Conservation (phyloP, 106 monocot genomes). For the Xerophyta viscosa region DNA sequence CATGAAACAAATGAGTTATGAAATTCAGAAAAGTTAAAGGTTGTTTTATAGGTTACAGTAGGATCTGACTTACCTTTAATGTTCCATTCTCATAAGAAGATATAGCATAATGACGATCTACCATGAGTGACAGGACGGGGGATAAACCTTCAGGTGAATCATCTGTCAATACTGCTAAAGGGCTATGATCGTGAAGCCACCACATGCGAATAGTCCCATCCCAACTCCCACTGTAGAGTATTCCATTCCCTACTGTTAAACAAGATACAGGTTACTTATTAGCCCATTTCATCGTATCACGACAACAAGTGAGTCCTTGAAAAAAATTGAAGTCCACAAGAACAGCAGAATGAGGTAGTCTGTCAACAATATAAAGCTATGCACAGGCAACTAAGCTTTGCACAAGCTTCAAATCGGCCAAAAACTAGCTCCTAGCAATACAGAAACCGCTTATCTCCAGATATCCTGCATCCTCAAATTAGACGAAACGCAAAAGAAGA, state of each 20-base stretch:
- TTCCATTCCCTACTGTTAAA: constrained; percentile 46
- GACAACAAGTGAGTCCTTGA: constrained; percentile 71
- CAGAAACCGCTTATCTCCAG: too few species aligned
- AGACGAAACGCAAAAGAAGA: too few species aligned
- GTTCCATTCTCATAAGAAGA: constrained; percentile 76
- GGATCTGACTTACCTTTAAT: constrained; percentile 80
- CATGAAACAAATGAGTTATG: too few species aligned
- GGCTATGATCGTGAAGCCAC: constrained; percentile 75
- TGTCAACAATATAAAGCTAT: background rate
- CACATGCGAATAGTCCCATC: constrained; percentile 86
- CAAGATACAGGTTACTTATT: constrained; percentile 80
- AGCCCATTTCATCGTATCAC: constrained; percentile 70
- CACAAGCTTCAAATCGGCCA: too few species aligned
- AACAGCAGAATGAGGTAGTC: background rate
- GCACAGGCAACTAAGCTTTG: background rate
- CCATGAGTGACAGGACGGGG: constrained; percentile 66
- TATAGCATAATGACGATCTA: constrained; percentile 23
- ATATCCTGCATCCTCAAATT: too few species aligned
- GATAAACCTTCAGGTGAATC: constrained; percentile 21
- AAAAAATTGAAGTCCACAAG: constrained; percentile 11
- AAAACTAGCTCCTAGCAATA: too few species aligned
- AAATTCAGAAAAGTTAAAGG: too few species aligned
- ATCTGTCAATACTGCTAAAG: constrained; percentile 52
- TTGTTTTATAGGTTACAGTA: too few species aligned
- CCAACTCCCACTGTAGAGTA: constrained; percentile 98